phyloP scores from a whole-genome alignment of 1,284 basidiomycete genomes.

The Xerocomus tenax region DNA sequence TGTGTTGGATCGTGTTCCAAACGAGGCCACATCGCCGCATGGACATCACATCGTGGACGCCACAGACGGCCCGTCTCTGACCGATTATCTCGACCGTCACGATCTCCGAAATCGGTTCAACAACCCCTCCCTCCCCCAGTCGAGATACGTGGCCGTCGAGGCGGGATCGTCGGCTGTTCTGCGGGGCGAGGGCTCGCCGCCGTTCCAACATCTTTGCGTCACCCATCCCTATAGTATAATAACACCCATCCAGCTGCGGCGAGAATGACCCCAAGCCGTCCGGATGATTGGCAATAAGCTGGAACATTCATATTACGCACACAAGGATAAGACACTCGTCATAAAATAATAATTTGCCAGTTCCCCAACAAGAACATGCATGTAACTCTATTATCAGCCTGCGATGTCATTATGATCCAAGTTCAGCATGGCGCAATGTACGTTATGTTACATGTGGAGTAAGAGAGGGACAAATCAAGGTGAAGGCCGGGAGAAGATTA shows the following conservation, averaged over 20 bases:
- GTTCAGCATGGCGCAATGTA: conserved; percentile 27
- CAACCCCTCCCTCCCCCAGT: not conserved
- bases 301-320: not conserved
- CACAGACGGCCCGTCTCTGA: not conserved
- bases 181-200: too few species aligned
- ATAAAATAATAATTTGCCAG: not conserved
- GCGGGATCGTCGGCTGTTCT: not conserved
- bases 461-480: conserved; percentile 11
- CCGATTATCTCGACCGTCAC: not conserved
- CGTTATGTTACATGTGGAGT: conserved; percentile 28
- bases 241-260: too few species aligned
- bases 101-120: not conserved
- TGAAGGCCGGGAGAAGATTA: conserved; percentile 1
- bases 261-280: not conserved
- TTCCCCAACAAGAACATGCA: not conserved
- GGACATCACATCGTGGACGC: not conserved
- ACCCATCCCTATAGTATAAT: not conserved
- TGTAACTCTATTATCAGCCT: conserved; percentile 2
- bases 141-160: not conserved
- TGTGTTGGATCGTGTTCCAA: not conserved
- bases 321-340: not conserved
- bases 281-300: not conserved
- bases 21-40: not conserved
- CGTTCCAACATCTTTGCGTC: not conserved
- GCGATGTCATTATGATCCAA: conserved; percentile 21